Evolutionary conservation across 2,329 filamentous ascomycete genomes (phyloP).

Genomic region (Pyrenophora tritici-repentis): DNA sequence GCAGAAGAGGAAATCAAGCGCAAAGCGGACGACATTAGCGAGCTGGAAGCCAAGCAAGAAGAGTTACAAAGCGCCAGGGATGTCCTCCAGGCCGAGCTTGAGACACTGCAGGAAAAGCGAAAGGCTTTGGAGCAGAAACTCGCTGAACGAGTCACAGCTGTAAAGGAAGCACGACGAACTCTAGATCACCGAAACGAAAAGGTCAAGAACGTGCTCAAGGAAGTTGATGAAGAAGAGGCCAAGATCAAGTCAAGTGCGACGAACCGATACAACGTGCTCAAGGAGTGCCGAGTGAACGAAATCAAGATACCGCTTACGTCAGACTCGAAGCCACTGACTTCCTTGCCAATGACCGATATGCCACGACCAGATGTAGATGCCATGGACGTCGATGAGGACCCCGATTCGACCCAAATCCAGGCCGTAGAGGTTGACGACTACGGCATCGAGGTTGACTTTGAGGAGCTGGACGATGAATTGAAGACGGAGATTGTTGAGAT

Average conservation of each 20-base stretch:
- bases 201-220: constrained; percentile 75
- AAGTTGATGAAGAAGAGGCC: constrained; percentile 78
- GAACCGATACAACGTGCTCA: constrained; percentile 79
- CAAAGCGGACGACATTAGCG: constrained; percentile 67
- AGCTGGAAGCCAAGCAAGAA: constrained; percentile 72
- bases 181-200: constrained; percentile 83
- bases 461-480: constrained; percentile 78
- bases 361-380: constrained; percentile 75
- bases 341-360: constrained; percentile 84
- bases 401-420: constrained; percentile 57
- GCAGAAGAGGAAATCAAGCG: constrained; percentile 70
- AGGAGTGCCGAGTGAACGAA: constrained; percentile 91
- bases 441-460: constrained; percentile 88
- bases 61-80: constrained; percentile 75
- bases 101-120: constrained; percentile 73
- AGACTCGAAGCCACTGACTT: constrained; percentile 73
- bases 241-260: constrained; percentile 85
- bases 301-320: constrained; percentile 79
- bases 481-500: constrained; percentile 54
- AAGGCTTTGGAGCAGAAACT: constrained; percentile 71
- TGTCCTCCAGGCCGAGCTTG: constrained; percentile 74
- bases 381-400: constrained; percentile 84
- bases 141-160: constrained; percentile 71
- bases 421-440: constrained; percentile 77
- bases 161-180: constrained; percentile 77